Base-by-base conservation (phyloP, 768 basidiomycete genomes). In the Boletus pseudo-olivaceus region DNA sequence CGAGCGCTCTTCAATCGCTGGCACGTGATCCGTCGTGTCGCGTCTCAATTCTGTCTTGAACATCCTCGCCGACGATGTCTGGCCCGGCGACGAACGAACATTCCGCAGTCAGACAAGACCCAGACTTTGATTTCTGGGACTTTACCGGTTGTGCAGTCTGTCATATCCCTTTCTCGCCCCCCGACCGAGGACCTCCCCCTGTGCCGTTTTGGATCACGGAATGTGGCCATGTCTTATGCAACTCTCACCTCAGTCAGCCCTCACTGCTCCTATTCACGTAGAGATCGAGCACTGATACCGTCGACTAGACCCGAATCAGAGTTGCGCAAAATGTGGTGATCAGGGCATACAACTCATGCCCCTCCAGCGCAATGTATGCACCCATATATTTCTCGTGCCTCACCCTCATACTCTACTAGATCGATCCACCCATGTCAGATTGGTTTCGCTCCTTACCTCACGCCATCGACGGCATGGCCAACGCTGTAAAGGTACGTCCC, bases 191-290 rank as follows among this genome's bases (percentile, higher is more conserved):
- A 0, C 71, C 73, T 1, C 78, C 84, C 10, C 75, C 79, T 3
- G 72, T 88, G 27, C 91, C 91, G 0, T 93, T 93, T 67, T 93
- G 91, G 91, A 75, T 92, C 55, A 91, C 91, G 2, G 89, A 92
- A 67, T 93, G 91, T 61, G 89, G 89, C 0, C 91, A 93, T 75
- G 80, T 93, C 53, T 61, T 93, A 27, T 93, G 91, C 77, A 93
- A 93, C 64, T 78, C 80, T 37, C 91, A 93, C 71, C 82, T 93
- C 66, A 88, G 91, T 93, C 65, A 67, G 77, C 62, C 42, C 23
- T 20, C n/a, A 1, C 4, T 1, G 23, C 20, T 27, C 32, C 48
- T 51, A 20, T 29, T 20, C 17, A 1, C 15, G 2, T 9, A 33
- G 3, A 9, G 29, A 30, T 12, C n/a, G 15, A 51, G 12, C 26